A percentile compares a stretch with the other conserved stretches of the same genome.
Conservation (phyloP, 768 basidiomycete genomes). For the Inosperma sp. region DNA sequence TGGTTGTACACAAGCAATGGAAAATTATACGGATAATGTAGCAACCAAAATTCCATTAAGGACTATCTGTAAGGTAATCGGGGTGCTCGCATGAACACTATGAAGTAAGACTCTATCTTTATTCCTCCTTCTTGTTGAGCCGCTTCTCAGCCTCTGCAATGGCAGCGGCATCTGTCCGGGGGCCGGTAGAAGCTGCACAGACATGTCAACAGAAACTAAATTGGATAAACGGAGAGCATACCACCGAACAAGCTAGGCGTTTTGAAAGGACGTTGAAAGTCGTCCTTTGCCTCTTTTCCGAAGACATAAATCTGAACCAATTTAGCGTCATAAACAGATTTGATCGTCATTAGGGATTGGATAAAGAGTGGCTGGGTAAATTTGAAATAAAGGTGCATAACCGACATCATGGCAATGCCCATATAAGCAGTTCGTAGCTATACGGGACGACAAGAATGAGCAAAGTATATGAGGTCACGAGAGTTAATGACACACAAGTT, state of each 20-base stretch:
- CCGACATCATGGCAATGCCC: constrained; percentile 82
- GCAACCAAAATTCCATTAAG: too few relatives aligned
- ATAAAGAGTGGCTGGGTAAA: constrained; percentile 97
- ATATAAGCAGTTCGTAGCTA: constrained; percentile 65
- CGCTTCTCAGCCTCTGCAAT: constrained; percentile 89
- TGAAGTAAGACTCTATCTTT: too few relatives aligned
- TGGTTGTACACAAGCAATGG: too few relatives aligned
- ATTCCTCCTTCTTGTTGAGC: constrained; percentile 76
- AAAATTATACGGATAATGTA: too few relatives aligned
- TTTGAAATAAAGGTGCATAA: constrained; percentile 91
- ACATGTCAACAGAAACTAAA: not conserved
- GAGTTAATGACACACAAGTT: constrained; percentile 47
- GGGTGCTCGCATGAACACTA: too few relatives aligned
- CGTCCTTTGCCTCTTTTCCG: constrained; percentile 75
- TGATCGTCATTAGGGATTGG: constrained; percentile 92
- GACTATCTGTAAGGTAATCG: too few relatives aligned
- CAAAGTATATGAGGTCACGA: not conserved
- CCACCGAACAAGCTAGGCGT: constrained; percentile 66
- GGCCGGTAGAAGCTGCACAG: constrained; percentile 48
- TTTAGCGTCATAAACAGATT: constrained; percentile 84
- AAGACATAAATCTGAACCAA: constrained; percentile 77
- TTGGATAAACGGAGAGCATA: constrained; percentile 28
- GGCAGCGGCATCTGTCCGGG: constrained; percentile 79
- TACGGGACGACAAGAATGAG: not conserved
- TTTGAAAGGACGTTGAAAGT: constrained; percentile 90